Base-by-base conservation (phyloP, 345 rosid genomes). In the Cochlearia excelsa region DNA sequence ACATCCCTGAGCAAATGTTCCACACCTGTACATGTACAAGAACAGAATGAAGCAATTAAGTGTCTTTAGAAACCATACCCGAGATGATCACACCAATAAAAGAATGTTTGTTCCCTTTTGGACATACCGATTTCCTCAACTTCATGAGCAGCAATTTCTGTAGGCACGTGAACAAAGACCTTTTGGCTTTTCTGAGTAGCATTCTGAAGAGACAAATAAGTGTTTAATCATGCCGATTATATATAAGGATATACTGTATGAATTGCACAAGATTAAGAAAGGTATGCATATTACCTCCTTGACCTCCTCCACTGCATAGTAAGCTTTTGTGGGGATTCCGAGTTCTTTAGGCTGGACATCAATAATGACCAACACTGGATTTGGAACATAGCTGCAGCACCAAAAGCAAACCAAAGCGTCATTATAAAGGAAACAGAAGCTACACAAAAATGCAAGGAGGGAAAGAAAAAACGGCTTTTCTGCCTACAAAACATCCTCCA, bases 301-400 rank as follows among this genome's bases (percentile, higher is more conserved):
- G 42, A 90, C 95, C 73, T 90, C 90, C 75, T 92, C 91, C 54
- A 92, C 91, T 57, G 77, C 87, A 72, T 72, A 92, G 75, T 92
- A 83, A 9, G 94, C 93, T 62, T 88, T 88, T 7, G 93, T 86
- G 28, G 95, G 96, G 59, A 86, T 92, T 55, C 95, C 98, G 28
- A 84, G 79, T 72, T 88, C 98, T 78, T 75, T 74, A 48, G 95
- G 95, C 50, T 86, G 93, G 51, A 92, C 98, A 74, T 86, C 97
- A 74, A 92, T 86, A 16, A 86, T 92, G 65, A 93, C 94, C 79
- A 93, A 64, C 35, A 93, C 88, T 46, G 93, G 93, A 71, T 86
- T 90, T 7, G 79, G 82, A 2, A 85, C 90, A 78, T 82, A 87
- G 65, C 97, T 87, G 76, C 70, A 68, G 3, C 26, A 30, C 30